Conservation (phyloP, 2,329 filamentous ascomycete species). For the Venturia oleaginea region DNA sequence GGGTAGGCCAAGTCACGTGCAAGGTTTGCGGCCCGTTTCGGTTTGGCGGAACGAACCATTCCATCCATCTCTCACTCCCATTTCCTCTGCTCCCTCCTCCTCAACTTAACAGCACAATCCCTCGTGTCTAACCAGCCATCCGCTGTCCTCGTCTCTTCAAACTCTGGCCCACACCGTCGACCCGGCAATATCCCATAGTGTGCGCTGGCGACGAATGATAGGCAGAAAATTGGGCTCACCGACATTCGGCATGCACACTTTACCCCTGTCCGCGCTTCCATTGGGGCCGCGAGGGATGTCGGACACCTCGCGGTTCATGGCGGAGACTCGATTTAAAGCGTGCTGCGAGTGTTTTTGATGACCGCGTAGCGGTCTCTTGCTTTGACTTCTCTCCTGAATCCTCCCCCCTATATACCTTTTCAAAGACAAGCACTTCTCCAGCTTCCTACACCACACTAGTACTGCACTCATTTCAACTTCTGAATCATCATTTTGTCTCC, state of each 20-base stretch:
- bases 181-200: not conserved
- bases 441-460: not conserved
- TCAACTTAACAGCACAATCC: not conserved
- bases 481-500: not conserved
- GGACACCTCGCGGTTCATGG: not conserved
- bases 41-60: not conserved
- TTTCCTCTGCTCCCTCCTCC: not conserved
- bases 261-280: not conserved
- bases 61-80: not conserved
- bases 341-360: not conserved
- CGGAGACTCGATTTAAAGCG: not conserved
- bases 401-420: not conserved
- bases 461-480: not conserved
- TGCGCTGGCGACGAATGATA: slow-evolving; percentile 4
- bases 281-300: not conserved
- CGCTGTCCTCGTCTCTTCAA: not conserved
- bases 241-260: slow-evolving; percentile 3
- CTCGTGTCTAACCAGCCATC: not conserved
- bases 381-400: not conserved
- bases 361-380: not conserved
- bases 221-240: not conserved
- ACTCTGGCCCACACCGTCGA: not conserved
- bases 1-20: not conserved
- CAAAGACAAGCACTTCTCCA: not conserved
- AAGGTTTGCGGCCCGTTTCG: not conserved